phyloP scores from a whole-genome alignment of 2,329 filamentous ascomycete species.

The Pestalotiopsis sp. region DNA sequence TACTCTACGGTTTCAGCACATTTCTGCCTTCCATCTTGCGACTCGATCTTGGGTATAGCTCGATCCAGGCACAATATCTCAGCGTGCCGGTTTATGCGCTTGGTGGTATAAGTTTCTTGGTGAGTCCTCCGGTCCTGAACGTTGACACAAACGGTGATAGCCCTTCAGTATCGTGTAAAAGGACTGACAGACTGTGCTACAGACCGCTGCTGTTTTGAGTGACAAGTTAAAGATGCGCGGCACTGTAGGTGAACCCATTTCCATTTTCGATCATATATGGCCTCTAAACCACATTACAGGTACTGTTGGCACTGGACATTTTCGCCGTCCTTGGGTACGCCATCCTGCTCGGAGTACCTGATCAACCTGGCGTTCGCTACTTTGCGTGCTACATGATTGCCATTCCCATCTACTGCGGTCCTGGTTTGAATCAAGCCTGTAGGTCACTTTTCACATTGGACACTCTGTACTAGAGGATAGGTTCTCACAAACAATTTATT shows the following conservation, averaged over 20 bases:
- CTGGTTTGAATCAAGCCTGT: conserved; percentile 38
- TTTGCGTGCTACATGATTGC: conserved; percentile 67
- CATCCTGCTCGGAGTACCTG: conserved; percentile 56
- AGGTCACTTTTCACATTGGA: background rate
- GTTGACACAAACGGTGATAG: background rate
- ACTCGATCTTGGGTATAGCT: conserved; percentile 55
- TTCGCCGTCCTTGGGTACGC: conserved; percentile 59
- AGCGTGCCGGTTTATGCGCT: conserved; percentile 70
- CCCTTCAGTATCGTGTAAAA: too few species aligned
- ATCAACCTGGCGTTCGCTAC: conserved; percentile 55
- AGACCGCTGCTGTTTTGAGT: background rate
- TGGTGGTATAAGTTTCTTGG: conserved; percentile 63
- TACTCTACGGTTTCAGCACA: conserved; percentile 69
- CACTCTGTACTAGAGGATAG: background rate
- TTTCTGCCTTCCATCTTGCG: conserved; percentile 69
- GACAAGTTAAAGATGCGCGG: background rate
- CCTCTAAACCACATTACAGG: conserved; percentile 50
- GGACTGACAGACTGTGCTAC: background rate
- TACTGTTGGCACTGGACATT: conserved; percentile 60
- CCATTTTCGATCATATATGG: background rate
- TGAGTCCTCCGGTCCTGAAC: conserved; percentile 46
- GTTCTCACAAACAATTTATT: background rate
- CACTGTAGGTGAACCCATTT: background rate
- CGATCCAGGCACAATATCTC: conserved; percentile 63
- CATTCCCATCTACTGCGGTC: conserved; percentile 55